Percentiles rank a stretch among this genome's conserved stretches.
Evolutionary conservation across 257 asterid species (phyloP).

Genomic region (Ocimum tenuiflorum): DNA sequence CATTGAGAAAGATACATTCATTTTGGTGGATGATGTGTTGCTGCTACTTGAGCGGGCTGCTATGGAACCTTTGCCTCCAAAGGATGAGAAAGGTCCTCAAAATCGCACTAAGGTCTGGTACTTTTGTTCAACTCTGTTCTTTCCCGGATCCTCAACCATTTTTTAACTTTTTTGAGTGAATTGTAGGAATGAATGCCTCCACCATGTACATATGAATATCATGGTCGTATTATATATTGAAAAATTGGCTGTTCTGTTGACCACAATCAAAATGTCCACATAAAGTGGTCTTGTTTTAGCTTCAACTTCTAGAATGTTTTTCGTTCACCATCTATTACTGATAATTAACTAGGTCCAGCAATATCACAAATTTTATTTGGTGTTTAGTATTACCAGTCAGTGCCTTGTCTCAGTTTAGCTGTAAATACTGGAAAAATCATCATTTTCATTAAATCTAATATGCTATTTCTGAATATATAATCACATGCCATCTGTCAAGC

Average conservation of each 20-base stretch:
- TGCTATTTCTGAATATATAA: not conserved
- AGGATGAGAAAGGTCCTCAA: conserved; percentile 95
- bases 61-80: conserved; percentile 82
- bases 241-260: not conserved
- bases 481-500: not conserved
- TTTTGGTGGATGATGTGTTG: conserved; percentile 82
- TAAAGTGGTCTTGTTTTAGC: not conserved
- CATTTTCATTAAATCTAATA: not conserved
- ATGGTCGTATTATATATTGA: not conserved
- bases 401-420: not conserved
- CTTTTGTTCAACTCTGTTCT: not conserved
- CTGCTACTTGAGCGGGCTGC: conserved; percentile 84
- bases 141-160: not conserved
- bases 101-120: conserved; percentile 74
- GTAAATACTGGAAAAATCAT: not conserved
- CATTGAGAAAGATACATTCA: conserved; percentile 59
- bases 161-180: not conserved
- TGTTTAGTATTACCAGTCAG: not conserved
- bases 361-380: not conserved
- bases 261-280: not conserved
- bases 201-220: not conserved
- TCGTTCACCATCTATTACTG: not conserved
- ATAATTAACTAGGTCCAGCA: not conserved
- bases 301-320: not conserved
- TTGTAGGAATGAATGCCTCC: not conserved